Evolutionary conservation across 148 eudicot genomes (phyloP).

Genomic region (Spergularia bocconei): DNA sequence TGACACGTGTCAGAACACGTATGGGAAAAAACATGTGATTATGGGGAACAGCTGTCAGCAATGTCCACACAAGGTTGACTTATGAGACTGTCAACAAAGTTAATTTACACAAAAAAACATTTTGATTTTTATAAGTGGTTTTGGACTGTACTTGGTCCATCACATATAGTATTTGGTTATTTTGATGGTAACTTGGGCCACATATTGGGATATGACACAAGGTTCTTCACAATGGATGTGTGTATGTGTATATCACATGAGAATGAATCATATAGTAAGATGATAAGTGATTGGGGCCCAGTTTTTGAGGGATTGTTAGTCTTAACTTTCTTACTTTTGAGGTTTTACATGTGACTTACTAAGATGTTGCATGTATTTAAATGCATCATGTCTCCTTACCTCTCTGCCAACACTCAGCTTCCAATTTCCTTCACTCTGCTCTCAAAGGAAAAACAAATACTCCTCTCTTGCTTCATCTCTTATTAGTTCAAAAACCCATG

Average conservation of each 20-base stretch:
- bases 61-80: slow-evolving; percentile 44
- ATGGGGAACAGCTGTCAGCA: slow-evolving; percentile 41
- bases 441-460: not conserved
- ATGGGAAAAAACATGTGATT: slow-evolving; percentile 25
- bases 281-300: slow-evolving; percentile 18
- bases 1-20: slow-evolving; percentile 33
- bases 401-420: slow-evolving; percentile 11
- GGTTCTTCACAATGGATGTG: too few relatives aligned
- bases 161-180: not conserved
- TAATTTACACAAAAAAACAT: not conserved
- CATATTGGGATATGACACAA: not conserved
- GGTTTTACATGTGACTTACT: slow-evolving; percentile 25
- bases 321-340: slow-evolving; percentile 3
- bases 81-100: slow-evolving; percentile 24
- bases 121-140: not conserved
- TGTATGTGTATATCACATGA: too few relatives aligned
- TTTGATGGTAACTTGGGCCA: slow-evolving; percentile 10
- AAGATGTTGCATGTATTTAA: slow-evolving; percentile 27
- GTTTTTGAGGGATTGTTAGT: not conserved
- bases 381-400: slow-evolving; percentile 27
- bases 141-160: not conserved
- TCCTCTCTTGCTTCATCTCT: slow-evolving; percentile 17
- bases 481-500: slow-evolving; percentile 23
- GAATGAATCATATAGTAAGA: not conserved
- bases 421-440: slow-evolving; percentile 21